A percentile compares a stretch with the other conserved stretches of the same genome.
These are phyloP conservation scores for Hericium alpestre DNA, from an alignment of 768 basidiomycete genomes.

Conservation along the genomic window DNA sequence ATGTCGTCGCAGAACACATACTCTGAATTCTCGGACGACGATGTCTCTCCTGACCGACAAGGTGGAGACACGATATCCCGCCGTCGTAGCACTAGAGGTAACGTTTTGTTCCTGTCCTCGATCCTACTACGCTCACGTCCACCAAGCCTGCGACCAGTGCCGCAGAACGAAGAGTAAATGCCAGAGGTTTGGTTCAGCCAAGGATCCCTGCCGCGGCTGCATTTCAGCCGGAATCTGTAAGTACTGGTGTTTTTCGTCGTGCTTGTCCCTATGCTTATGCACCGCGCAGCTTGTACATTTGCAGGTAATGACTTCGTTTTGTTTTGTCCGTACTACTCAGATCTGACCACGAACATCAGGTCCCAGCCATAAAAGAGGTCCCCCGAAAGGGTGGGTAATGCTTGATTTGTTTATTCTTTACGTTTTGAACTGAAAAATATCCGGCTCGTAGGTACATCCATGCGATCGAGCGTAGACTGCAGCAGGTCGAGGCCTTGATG, in stretches of 20 bases:
- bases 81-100: conserved; percentile 18
- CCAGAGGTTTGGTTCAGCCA: conserved; percentile 16
- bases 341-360: conserved; percentile 5
- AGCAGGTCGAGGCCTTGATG: conserved; percentile 33
- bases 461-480: conserved; percentile 31
- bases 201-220: conserved; percentile 23
- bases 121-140: background rate
- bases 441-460: conserved; percentile 25
- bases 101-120: background rate
- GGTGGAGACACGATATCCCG: conserved; percentile 6
- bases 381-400: conserved; percentile 21
- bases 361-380: conserved; percentile 23
- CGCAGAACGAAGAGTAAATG: conserved; percentile 28
- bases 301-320: conserved; percentile 10
- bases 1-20: conserved; percentile 16
- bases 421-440: background rate
- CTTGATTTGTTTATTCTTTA: background rate
- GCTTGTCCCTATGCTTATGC: background rate
- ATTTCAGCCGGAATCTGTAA: conserved; percentile 17
- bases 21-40: conserved; percentile 20
- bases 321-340: background rate
- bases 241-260: conserved; percentile 3
- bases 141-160: conserved; percentile 27
- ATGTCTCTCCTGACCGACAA: conserved; percentile 10
- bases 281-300: conserved; percentile 18